Evolutionary conservation across 176 grass and related monocot species (phyloP).

Genomic region (Juncus inflexus): DNA sequence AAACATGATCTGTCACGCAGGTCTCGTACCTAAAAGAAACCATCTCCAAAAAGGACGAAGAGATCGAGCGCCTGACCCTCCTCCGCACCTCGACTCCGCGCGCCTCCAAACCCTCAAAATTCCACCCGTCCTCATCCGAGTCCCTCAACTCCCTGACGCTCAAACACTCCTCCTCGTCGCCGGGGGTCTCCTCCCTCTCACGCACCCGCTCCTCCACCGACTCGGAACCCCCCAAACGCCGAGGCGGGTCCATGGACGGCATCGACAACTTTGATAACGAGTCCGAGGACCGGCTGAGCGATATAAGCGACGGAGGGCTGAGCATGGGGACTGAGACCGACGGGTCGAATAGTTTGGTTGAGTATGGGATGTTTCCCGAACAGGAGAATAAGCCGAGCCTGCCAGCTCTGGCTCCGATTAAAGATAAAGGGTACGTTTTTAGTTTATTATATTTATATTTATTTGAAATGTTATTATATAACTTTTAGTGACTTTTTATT

Average conservation of each 20-base stretch:
- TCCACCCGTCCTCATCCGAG: conserved; percentile 7
- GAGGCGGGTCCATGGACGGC: conserved; percentile 35
- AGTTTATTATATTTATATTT: not conserved
- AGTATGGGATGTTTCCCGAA: conserved; percentile 41
- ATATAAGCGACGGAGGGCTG: conserved; percentile 74
- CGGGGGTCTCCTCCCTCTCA: conserved; percentile 47
- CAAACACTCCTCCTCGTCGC: conserved; percentile 72
- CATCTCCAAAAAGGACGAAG: conserved; percentile 76
- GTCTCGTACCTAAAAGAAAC: conserved; percentile 66
- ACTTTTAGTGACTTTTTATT: not conserved
- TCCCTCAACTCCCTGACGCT: conserved; percentile 33
- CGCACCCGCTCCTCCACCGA: conserved; percentile 47
- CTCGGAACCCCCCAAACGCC: conserved; percentile 61
- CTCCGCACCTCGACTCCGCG: conserved; percentile 41
- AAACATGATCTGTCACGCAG: conserved; percentile 21
- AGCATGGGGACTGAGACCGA: conserved; percentile 82
- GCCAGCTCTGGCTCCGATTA: conserved; percentile 2
- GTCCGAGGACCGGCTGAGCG: conserved; percentile 71
- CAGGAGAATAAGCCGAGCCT: conserved; percentile 32
- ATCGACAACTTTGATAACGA: conserved; percentile 52
- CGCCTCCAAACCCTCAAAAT: conserved; percentile 3
- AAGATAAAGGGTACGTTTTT: conserved; percentile 47
- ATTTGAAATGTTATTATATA: not conserved
- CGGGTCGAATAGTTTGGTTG: conserved; percentile 54
- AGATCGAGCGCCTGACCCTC: conserved; percentile 59